A percentile compares a stretch with the other conserved stretches of the same genome.
These are phyloP conservation scores for Beauveria medogensis DNA, from an alignment of 2,329 filamentous ascomycete genomes.

Conservation along the genomic window DNA sequence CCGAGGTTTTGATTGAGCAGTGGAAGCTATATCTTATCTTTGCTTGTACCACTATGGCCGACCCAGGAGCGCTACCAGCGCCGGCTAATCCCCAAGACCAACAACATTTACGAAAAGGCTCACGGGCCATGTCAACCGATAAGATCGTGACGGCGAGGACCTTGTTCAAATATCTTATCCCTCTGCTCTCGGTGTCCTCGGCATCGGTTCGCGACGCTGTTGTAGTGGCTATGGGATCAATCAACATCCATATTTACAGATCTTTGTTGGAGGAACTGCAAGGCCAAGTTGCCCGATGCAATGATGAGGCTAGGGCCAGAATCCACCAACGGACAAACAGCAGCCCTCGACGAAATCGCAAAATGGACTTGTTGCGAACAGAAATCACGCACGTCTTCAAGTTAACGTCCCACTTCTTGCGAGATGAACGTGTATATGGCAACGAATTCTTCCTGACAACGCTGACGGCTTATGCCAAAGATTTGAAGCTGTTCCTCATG, in stretches of 20 bases:
- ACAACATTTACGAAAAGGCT: conserved; percentile 76
- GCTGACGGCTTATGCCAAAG: conserved; percentile 80
- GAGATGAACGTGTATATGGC: conserved; percentile 66
- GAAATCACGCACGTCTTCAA: conserved; percentile 97
- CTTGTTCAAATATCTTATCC: conserved; percentile 86
- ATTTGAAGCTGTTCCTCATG: conserved; percentile 88
- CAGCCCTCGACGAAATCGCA: conserved; percentile 70
- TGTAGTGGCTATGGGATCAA: conserved; percentile 84
- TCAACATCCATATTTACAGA: conserved; percentile 89
- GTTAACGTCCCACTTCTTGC: conserved; percentile 82
- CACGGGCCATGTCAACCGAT: conserved; percentile 57
- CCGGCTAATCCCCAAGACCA: conserved; percentile 38
- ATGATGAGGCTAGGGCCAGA: conserved; percentile 77
- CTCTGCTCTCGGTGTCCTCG: conserved; percentile 72
- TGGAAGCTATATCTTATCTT: conserved; percentile 98
- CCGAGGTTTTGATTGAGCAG: conserved; percentile 86
- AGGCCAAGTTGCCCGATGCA: conserved; percentile 75
- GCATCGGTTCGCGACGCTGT: conserved; percentile 81
- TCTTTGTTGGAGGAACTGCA: conserved; percentile 85
- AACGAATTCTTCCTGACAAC: conserved; percentile 90
- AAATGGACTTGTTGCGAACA: conserved; percentile 79
- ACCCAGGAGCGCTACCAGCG: conserved; percentile 53
- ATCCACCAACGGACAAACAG: conserved; percentile 83
- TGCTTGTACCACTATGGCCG: conserved; percentile 89
- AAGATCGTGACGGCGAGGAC: conserved; percentile 83